Evolutionary conservation across 331 rosid species (phyloP).

Genomic region (Erythrophleum ivorense): DNA sequence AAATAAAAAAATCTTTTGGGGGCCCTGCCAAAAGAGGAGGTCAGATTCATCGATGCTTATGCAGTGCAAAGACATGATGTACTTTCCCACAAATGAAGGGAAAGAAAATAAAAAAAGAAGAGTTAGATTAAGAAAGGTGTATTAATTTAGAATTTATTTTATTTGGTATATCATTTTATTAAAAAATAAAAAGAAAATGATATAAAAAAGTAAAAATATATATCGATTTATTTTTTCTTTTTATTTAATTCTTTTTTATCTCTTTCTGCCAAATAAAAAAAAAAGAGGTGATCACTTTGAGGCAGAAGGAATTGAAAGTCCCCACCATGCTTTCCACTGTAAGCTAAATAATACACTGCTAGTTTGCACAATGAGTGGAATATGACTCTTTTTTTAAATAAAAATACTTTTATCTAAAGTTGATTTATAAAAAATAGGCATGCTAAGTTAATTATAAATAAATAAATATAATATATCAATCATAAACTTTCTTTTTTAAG

Average conservation of each 20-base stretch:
- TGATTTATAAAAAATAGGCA: background rate
- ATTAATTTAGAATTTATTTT: no score
- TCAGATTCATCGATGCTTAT: conserved; percentile 41
- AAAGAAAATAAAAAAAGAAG: conserved; percentile 26
- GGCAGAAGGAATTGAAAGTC: conserved; percentile 53
- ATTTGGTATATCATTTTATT: no score
- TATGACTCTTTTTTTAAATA: conserved; percentile 38
- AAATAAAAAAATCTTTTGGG: conserved; percentile 31
- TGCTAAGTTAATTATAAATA: background rate
- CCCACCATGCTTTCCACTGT: conserved; percentile 59
- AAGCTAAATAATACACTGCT: conserved; percentile 55
- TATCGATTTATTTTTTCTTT: no score
- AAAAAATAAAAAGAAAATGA: no score
- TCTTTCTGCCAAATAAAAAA: background rate
- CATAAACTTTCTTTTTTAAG: background rate
- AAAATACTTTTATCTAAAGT: background rate
- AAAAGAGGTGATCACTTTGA: conserved; percentile 40
- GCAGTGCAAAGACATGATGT: conserved; percentile 46
- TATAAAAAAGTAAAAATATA: no score
- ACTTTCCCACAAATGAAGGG: conserved; percentile 43
- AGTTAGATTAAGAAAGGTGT: conserved; percentile 27
- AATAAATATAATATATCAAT: background rate
- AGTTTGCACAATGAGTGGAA: conserved; percentile 58
- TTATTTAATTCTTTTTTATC: no score
- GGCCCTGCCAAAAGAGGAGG: conserved; percentile 40